Evolutionary conservation across 2,329 filamentous ascomycete genomes (phyloP).

Genomic region (Cercospora nicotianae): DNA sequence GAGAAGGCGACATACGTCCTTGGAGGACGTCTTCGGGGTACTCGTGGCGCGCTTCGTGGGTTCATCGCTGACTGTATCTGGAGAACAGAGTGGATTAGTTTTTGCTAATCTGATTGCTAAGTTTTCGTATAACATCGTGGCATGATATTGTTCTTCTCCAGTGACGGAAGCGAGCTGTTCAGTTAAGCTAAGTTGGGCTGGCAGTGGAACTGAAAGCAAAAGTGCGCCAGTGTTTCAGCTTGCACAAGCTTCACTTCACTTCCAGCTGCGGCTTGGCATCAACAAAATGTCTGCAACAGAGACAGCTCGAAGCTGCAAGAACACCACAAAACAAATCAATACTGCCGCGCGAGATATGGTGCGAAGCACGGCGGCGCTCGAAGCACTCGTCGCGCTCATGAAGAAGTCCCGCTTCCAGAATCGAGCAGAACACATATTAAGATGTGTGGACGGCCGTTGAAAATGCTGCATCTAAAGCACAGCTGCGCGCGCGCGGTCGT

Average conservation of each 20-base stretch:
- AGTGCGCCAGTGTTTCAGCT: slow-evolving; percentile 3
- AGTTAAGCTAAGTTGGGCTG: background rate
- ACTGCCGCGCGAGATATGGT: background rate
- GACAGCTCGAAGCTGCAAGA: background rate
- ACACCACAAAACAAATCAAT: background rate
- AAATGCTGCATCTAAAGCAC: background rate
- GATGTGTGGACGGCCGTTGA: background rate
- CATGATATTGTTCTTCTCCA: background rate
- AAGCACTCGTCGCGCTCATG: background rate
- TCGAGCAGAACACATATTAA: background rate
- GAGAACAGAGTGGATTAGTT: background rate
- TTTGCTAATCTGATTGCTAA: background rate
- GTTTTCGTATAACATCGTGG: background rate
- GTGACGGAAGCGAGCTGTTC: background rate
- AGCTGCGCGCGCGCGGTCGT: background rate
- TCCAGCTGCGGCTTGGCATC: background rate
- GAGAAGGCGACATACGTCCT: background rate
- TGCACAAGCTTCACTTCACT: slow-evolving; percentile 6
- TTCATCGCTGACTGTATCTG: background rate
- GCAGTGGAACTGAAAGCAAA: background rate
- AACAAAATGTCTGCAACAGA: background rate
- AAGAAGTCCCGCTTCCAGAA: background rate
- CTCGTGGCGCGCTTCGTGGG: background rate
- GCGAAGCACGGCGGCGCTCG: background rate
- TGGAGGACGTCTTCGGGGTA: background rate